Evolutionary conservation across 306 rosid genomes (phyloP), one percentile per base, ranked within the genome.

Genomic region (Quercus parvula): DNA sequence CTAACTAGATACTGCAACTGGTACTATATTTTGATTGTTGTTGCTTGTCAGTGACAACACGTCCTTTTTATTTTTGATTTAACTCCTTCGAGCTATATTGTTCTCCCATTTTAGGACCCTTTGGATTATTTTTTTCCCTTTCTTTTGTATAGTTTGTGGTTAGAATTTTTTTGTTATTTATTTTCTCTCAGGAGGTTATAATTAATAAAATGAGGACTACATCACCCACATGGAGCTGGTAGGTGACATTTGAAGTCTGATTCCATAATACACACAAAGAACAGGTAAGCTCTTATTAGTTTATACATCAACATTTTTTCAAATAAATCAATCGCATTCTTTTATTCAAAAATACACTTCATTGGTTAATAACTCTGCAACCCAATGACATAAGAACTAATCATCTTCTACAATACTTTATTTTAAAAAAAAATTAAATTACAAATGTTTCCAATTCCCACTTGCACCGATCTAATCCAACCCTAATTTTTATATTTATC

Each of bases 181-280:
- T 41, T 49, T 13, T 49, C 54, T 49, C 17, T 4, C 11, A 49
- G 54, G 54, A 49, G 54, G 17, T 49, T 49, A 49, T 11, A 49
- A 49, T 12, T 4, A 2, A 13, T 64, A n/a, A 64, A 64, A 17
- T 31, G 12, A 30, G 5, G 4, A 30, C 18, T 30, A 17, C 52
- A 35, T 67, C 49, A 67, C 17, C 72, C 72, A 67, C 52, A 33
- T 67, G 71, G 71, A 67, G 71, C 52, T 12, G n/a, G 71, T 67
- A 30, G 24, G 44, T 22, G 71, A 67, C 28, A 46, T 67, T 33
- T 33, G 51, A 31, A 33, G n/a, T 33, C 27, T 33, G 17, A 4
- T 33, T 64, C 15, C 12, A 19, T 46, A 24, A 1, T 13, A 24
- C 33, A 31, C 14, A 33, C n/a, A 67, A 24, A 20, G 51, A 35